These are phyloP conservation scores for Claviceps paspali DNA, from an alignment of 2,329 filamentous ascomycete genomes.

Conservation along the genomic window DNA sequence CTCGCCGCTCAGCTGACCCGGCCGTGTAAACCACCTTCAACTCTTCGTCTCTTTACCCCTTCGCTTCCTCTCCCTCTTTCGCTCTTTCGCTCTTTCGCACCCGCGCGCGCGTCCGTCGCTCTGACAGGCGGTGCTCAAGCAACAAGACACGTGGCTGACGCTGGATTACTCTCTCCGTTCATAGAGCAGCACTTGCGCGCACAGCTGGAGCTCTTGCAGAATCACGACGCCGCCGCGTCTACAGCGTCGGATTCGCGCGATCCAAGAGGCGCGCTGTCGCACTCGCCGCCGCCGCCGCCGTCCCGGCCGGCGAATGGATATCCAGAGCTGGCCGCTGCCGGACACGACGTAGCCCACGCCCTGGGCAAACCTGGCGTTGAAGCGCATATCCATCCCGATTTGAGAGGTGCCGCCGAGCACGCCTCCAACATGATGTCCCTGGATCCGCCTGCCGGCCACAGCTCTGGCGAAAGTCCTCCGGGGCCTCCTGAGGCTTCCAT, in stretches of 20 bases:
- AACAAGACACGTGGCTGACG: slow-evolving; percentile 11
- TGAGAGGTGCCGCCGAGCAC: slow-evolving; percentile 20
- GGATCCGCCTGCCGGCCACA: slow-evolving; percentile 17
- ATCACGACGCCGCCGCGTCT: slow-evolving; percentile 21
- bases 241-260: slow-evolving; percentile 17
- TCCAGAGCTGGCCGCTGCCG: slow-evolving; percentile 21
- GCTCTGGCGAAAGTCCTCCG: slow-evolving; percentile 14
- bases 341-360: slow-evolving; percentile 20
- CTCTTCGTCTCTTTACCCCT: too few species aligned
- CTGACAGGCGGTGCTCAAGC: neutral
- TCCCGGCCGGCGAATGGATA: slow-evolving; percentile 29
- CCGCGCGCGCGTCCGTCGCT: neutral
- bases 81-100: neutral
- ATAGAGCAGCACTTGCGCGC: slow-evolving; percentile 27
- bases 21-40: too few species aligned
- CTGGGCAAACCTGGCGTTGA: slow-evolving; percentile 24
- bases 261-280: slow-evolving; percentile 14
- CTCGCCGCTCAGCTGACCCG: too few species aligned
- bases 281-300: slow-evolving; percentile 11
- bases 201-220: slow-evolving; percentile 29
- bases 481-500: slow-evolving; percentile 14
- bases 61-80: neutral
- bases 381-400: slow-evolving; percentile 33
- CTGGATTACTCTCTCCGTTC: slow-evolving; percentile 2
- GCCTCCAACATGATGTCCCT: slow-evolving; percentile 24